Evolutionary conservation across 2,329 filamentous ascomycete species (phyloP).

Genomic region (Emmonsiellopsis sp.): DNA sequence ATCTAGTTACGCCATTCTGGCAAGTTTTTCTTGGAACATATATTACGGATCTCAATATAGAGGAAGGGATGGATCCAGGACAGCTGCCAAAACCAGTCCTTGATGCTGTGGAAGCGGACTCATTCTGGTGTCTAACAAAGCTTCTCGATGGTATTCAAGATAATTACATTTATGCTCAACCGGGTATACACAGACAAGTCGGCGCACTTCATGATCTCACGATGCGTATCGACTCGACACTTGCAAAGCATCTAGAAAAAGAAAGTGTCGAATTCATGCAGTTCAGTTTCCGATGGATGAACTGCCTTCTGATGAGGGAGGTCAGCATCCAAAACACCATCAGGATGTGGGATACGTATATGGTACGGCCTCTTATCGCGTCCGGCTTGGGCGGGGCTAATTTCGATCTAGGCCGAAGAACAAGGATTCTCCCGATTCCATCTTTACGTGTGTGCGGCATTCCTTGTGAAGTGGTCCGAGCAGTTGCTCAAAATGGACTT

Average conservation of each 20-base stretch:
- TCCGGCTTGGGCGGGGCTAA: conserved; percentile 11
- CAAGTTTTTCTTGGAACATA: conserved; percentile 94
- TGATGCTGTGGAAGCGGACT: conserved; percentile 94
- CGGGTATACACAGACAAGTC: conserved; percentile 92
- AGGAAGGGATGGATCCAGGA: conserved; percentile 92
- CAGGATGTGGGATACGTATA: conserved; percentile 98
- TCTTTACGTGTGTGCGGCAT: conserved; percentile 94
- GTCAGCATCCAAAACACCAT: conserved; percentile 95
- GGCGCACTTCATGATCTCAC: conserved; percentile 81
- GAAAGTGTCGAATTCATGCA: conserved; percentile 98
- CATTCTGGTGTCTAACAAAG: conserved; percentile 97
- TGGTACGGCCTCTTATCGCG: conserved; percentile 50
- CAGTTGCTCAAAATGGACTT: conserved; percentile 97
- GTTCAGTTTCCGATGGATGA: conserved; percentile 99
- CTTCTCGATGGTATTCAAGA: conserved; percentile 98
- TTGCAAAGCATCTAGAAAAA: conserved; percentile 81
- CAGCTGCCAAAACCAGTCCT: conserved; percentile 83
- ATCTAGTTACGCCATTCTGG: conserved; percentile 95
- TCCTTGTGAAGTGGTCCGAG: conserved; percentile 96
- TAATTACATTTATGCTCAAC: conserved; percentile 96
- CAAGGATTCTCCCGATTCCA: conserved; percentile 98
- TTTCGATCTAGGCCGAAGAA: conserved; percentile 68
- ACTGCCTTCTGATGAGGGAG: conserved; percentile 95
- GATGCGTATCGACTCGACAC: conserved; percentile 70
- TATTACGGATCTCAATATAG: conserved; percentile 86